Conservation (phyloP, 164 flowering plant species). For the Echeveria elegans region DNA sequence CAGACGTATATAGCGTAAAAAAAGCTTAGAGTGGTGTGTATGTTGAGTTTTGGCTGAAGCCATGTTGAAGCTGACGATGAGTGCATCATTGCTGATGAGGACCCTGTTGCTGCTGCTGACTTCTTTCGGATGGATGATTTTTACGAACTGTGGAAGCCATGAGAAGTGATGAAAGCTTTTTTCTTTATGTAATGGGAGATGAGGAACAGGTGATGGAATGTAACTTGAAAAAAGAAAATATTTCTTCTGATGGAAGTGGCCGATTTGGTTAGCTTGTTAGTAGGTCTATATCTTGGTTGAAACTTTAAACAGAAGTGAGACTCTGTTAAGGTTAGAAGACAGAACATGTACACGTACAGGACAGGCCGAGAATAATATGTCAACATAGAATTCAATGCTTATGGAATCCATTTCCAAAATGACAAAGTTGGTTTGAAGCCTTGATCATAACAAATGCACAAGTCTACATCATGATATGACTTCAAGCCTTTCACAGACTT, state of each 20-base stretch:
- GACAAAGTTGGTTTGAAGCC: slow-evolving; percentile 5
- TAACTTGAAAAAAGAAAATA: not conserved
- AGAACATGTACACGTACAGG: not conserved
- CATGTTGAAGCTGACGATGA: not conserved
- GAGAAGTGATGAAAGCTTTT: slow-evolving; percentile 5
- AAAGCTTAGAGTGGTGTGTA: not conserved
- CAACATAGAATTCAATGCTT: slow-evolving; percentile 1
- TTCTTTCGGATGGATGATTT: not conserved
- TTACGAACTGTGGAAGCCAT: slow-evolving; percentile 3
- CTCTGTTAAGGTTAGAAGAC: slow-evolving; percentile 4
- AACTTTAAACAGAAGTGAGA: not conserved
- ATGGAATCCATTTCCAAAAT: slow-evolving; percentile 1
- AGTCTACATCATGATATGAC: not conserved
- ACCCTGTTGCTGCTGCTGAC: not conserved
- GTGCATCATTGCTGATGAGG: slow-evolving; percentile 6
- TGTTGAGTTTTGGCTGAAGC: not conserved
- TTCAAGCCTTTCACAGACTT: not conserved
- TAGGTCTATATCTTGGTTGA: slow-evolving; percentile 2
- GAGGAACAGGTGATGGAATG: not conserved
- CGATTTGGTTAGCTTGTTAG: not conserved
- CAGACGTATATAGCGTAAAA: not conserved
- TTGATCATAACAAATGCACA: not conserved
- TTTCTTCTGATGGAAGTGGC: too few relatives aligned
- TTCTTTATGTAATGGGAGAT: not conserved
- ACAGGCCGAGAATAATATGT: slow-evolving; percentile 1